Conservation (phyloP, 805 yeast genomes). For the Hanseniaspora occidentalis region DNA sequence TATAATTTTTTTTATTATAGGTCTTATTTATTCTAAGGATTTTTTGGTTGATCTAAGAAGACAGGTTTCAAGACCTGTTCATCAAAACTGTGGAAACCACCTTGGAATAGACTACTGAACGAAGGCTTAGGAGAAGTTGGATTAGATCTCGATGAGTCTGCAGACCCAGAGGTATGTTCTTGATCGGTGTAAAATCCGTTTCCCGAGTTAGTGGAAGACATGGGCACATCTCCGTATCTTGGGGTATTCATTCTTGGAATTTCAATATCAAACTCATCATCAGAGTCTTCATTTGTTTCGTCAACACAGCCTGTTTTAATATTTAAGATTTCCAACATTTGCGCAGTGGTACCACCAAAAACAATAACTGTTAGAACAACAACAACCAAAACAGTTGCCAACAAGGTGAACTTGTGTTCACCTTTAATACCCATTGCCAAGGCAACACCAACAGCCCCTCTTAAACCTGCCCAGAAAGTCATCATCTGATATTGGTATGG, state of each 20-base stretch:
- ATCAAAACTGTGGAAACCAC: slow-evolving; percentile 67
- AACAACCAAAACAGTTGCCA: slow-evolving; percentile 93
- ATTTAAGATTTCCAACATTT: slow-evolving; percentile 90
- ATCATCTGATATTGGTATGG: slow-evolving; percentile 94
- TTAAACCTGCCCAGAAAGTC: slow-evolving; percentile 98
- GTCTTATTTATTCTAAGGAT: not conserved
- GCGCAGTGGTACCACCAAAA: slow-evolving; percentile 97
- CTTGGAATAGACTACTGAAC: slow-evolving; percentile 8
- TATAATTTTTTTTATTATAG: not conserved
- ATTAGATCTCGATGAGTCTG: slow-evolving; percentile 11
- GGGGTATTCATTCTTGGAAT: slow-evolving; percentile 30
- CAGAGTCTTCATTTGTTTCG: slow-evolving; percentile 56
- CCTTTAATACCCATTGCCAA: slow-evolving; percentile 96
- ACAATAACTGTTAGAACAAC: slow-evolving; percentile 92
- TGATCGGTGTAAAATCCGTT: slow-evolving; percentile 7
- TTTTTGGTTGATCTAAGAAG: slow-evolving; percentile 42
- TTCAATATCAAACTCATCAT: slow-evolving; percentile 93
- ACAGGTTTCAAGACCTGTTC: slow-evolving; percentile 91
- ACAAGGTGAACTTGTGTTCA: slow-evolving; percentile 71
- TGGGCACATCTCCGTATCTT: not conserved
- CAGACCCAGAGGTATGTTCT: slow-evolving; percentile 11
- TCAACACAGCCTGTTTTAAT: slow-evolving; percentile 85
- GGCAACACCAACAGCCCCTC: slow-evolving; percentile 99
- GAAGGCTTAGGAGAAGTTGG: slow-evolving; percentile 1
- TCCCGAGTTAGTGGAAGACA: slow-evolving; percentile 1